A percentile compares a stretch with the other conserved stretches of the same genome.
These are phyloP conservation scores for Paramecium sexaurelia DNA, from an alignment of 73 alveolate species.

Conservation along the genomic window DNA sequence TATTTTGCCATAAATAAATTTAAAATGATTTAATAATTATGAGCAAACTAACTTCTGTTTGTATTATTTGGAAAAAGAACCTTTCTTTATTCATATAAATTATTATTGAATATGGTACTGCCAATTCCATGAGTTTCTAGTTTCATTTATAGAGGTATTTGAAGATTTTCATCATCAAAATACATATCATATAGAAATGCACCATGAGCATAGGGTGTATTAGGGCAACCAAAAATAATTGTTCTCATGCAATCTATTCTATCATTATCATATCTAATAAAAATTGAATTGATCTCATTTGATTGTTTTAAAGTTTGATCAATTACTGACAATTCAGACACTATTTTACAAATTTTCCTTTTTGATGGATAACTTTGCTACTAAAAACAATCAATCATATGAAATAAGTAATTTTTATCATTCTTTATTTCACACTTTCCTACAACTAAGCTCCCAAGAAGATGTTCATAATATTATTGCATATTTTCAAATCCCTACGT, in stretches of 20 bases:
- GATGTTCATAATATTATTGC: conserved; percentile 4
- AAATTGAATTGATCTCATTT: conserved; percentile 92
- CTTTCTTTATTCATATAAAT: conserved; percentile 93
- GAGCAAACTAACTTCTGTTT: too few species aligned
- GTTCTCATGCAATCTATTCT: conserved; percentile 96
- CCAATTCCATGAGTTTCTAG: conserved; percentile 94
- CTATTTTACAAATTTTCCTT: conserved; percentile 70
- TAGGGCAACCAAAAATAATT: conserved; percentile 92
- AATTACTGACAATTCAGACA: conserved; percentile 92
- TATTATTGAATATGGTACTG: conserved; percentile 92
- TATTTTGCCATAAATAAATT: too few species aligned
- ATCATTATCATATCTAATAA: conserved; percentile 89
- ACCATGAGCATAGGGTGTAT: conserved; percentile 98
- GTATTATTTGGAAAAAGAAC: too few species aligned
- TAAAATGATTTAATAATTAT: too few species aligned
- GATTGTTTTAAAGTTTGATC: conserved; percentile 92
- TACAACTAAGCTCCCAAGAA: conserved; percentile 34
- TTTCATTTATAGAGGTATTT: conserved; percentile 89
- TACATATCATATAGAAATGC: conserved; percentile 90
- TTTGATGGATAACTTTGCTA: conserved; percentile 42
- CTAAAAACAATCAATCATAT: neutral
- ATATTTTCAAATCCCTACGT: too few species aligned
- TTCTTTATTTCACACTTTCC: neutral
- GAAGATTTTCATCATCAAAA: conserved; percentile 91
- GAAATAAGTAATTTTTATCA: neutral